phyloP scores from a whole-genome alignment of 768 basidiomycete genomes.

The Boletus sp. region DNA sequence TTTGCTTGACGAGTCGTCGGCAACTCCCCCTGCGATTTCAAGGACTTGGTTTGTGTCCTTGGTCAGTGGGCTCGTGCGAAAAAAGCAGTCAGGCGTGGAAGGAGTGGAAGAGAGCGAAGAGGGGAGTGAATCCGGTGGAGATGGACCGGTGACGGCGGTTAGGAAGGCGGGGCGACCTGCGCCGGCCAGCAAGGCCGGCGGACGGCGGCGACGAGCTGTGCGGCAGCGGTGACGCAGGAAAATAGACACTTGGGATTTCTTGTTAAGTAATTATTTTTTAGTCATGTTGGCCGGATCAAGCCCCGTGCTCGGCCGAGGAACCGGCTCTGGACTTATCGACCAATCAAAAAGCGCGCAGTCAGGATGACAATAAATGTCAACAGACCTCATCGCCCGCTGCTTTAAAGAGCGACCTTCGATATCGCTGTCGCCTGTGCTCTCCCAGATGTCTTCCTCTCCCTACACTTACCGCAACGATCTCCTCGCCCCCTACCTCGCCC shows the following conservation, averaged over 20 bases:
- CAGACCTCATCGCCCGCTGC: slow-evolving; percentile 11
- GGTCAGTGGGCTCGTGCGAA: slow-evolving; percentile 24
- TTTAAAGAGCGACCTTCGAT: slow-evolving; percentile 23
- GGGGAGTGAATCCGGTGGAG: slow-evolving; percentile 45
- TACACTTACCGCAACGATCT: slow-evolving; percentile 73
- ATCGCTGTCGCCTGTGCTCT: neutral
- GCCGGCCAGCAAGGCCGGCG: slow-evolving; percentile 55
- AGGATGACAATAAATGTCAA: slow-evolving; percentile 26
- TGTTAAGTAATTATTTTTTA: neutral
- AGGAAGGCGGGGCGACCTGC: slow-evolving; percentile 24
- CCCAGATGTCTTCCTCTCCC: slow-evolving; percentile 27
- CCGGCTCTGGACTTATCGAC: slow-evolving; percentile 26
- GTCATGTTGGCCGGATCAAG: neutral
- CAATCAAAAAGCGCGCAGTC: slow-evolving; percentile 22
- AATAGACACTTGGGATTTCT: slow-evolving; percentile 8
- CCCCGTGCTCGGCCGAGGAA: slow-evolving; percentile 6
- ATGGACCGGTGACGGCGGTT: slow-evolving; percentile 36
- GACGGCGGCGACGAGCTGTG: slow-evolving; percentile 60
- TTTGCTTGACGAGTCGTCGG: slow-evolving; percentile 58
- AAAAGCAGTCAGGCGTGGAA: slow-evolving; percentile 22
- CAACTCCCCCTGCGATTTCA: slow-evolving; percentile 51
- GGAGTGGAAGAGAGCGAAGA: slow-evolving; percentile 37
- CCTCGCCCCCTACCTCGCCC: slow-evolving; percentile 84
- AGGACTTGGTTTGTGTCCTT: slow-evolving; percentile 72
- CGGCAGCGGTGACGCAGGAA: slow-evolving; percentile 40